Percentiles rank a stretch among this genome's conserved stretches.
Conservation (phyloP, 139 green algal species). For the Chlamydomonas asymmetrica region DNA sequence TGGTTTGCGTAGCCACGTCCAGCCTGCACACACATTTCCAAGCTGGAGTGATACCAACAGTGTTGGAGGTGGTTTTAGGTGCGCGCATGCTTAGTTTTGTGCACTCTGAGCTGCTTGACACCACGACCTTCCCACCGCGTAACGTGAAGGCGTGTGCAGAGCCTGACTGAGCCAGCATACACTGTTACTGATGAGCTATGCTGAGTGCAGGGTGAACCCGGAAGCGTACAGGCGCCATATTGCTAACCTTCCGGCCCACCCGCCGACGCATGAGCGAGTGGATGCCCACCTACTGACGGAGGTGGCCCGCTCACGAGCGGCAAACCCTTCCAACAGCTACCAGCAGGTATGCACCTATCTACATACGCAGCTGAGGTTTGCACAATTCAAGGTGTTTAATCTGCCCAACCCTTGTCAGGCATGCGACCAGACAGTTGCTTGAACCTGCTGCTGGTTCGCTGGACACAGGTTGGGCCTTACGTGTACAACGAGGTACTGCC, state of each 20-base stretch:
- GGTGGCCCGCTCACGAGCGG: background rate
- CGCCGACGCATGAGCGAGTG: slow-evolving; percentile 4
- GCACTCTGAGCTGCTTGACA: too few relatives aligned
- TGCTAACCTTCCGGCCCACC: slow-evolving; percentile 9
- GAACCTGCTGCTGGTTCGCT: background rate
- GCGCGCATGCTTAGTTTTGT: too few relatives aligned
- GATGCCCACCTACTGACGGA: slow-evolving; percentile 3
- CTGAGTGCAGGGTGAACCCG: background rate
- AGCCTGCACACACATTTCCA: too few relatives aligned
- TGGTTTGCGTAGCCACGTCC: too few relatives aligned
- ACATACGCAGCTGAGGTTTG: background rate
- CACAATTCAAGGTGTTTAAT: background rate
- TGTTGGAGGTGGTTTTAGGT: too few relatives aligned
- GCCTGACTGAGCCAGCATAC: too few relatives aligned
- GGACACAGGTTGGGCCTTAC: slow-evolving; percentile 24
- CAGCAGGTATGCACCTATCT: background rate
- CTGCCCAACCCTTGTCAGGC: background rate
- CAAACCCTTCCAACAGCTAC: background rate
- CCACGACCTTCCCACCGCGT: too few relatives aligned
- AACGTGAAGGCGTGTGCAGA: too few relatives aligned
- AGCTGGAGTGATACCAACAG: too few relatives aligned
- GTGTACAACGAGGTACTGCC: slow-evolving; percentile 22
- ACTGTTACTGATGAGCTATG: too few relatives aligned
- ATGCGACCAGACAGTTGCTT: background rate
- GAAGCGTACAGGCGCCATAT: slow-evolving; percentile 30